Base-by-base conservation (phyloP, 768 basidiomycete species). In the Hemileccinum rubropunctum region DNA sequence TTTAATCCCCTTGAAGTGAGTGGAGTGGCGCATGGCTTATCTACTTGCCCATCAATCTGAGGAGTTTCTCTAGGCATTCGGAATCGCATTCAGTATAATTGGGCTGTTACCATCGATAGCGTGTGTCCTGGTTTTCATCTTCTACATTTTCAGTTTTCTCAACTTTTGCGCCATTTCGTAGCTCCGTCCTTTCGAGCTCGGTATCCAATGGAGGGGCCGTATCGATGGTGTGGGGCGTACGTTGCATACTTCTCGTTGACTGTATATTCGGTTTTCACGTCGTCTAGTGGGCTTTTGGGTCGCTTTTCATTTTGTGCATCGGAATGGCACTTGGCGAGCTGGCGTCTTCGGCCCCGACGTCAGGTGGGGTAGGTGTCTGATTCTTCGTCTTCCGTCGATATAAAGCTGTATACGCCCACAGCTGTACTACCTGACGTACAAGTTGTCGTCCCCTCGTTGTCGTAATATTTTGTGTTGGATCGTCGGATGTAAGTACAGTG, bases 391-490 rank as follows among this genome's bases (percentile, higher is more conserved):
- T 45, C 9, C 33, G 3, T 11, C 39, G 12, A 11, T 9, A n/a
- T 6, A 23, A 9, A 18, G 18, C 3, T 3, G 8, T 30, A 10
- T 1, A 7, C 21, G 6, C 27, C 11, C 17, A 21, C 26, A 82
- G 74, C 64, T 83, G 12, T 84, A 86, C 59, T 86, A 80, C 60
- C 83, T 84, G 80, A 82, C 84, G 0, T 78, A 83, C 56, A 73
- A 71, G 0, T 62, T 81, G 9, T 76, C 79, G 0, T 77, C 80
- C 1, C 76, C 78, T 2, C 61, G 74, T 37, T 84, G 76, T 69
- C 71, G 78, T 15, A 79, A 78, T 51, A 60, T 86, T 6, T 72
- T 85, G 17, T 76, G 79, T 17, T 86, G 83, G 84, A 73, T 84
- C 38, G 83, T 84, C 6, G 84, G 83, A 32, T 84, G 82, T 84